Base-by-base conservation (phyloP, 441 rosid species). In the Omphalea diandra region DNA sequence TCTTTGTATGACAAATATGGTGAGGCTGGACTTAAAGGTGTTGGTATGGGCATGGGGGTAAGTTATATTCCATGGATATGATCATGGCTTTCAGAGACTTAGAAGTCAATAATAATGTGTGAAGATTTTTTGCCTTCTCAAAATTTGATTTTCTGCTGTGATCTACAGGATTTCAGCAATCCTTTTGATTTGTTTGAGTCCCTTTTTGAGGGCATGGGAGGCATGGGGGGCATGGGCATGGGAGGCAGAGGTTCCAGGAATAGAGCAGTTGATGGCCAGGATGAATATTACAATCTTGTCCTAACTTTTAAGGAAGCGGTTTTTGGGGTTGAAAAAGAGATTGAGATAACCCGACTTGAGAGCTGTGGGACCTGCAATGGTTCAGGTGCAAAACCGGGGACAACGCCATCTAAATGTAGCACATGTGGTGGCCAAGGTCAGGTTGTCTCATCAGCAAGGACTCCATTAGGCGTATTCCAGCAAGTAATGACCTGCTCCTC, bases 341-440 rank as follows among this genome's bases (percentile, higher is more conserved):
- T 95, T 36, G 98, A 95, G 85, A 85, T 90, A 73, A 84, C 90
- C n/a, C 86, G 98, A 9, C 86, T 95, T 3, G 99, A 95, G 85
- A 84, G 61, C 74, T 95, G 99, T 41, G 88, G 86, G 57, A 89
- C 92, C 63, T 95, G 98, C 73, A 77, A 83, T 70, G 99, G 97
- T 52, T 92, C 98, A 4, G 97, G 99, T 4, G 97, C 96, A 4
- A 95, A 89, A 79, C 85, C 94, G 0, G 97, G 98, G 73, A 92
- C 97, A 52, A 83, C 80, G 62, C 83, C 99, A 32, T 81, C 92
- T 10, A 95, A 75, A 56, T 95, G 99, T 74, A 87, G 81, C 65
- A 87, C 96, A 1, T 95, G 99, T 10, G 95, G 98, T 2, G 99
- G 99, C 12, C 99, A 90, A 79, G 99, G 99, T 47, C 97, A 95